These are phyloP conservation scores for Austroboletus novae-zelandiae DNA, from an alignment of 1,284 basidiomycete genomes.

Conservation along the genomic window DNA sequence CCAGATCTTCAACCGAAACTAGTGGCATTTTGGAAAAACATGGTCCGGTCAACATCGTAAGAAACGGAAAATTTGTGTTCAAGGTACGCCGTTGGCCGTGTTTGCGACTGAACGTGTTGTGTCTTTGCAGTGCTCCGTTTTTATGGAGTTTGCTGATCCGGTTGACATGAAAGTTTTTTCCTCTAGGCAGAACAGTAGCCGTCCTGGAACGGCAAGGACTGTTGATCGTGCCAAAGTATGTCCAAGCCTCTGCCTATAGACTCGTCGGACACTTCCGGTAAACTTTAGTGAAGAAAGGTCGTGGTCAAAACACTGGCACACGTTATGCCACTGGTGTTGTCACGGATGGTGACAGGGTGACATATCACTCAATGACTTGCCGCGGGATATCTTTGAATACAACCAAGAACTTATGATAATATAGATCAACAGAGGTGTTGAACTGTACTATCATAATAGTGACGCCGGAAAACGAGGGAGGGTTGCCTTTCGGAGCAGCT, in stretches of 20 bases:
- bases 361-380: too few species aligned
- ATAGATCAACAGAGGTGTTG: too few species aligned
- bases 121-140: slow-evolving; percentile 79
- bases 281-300: too few species aligned
- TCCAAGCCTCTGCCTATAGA: slow-evolving; percentile 1
- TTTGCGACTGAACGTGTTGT: background rate
- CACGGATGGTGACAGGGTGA: too few species aligned
- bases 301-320: too few species aligned
- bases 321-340: too few species aligned
- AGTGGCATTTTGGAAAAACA: slow-evolving; percentile 84
- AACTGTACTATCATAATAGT: too few species aligned
- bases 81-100: slow-evolving; percentile 50
- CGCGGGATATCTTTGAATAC: too few species aligned
- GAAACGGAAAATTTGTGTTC: slow-evolving; percentile 80
- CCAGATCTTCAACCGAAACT: slow-evolving; percentile 74
- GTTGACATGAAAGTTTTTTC: slow-evolving; percentile 69
- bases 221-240: slow-evolving; percentile 84
- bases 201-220: slow-evolving; percentile 75
- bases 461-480: too few species aligned
- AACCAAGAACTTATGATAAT: too few species aligned
- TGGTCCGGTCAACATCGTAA: slow-evolving; percentile 81
- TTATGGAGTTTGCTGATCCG: slow-evolving; percentile 84
- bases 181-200: slow-evolving; percentile 79
- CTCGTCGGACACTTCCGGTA: too few species aligned
- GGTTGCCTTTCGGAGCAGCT: too few species aligned